These are phyloP conservation scores for Xylaria sp. DNA, from an alignment of 2,329 filamentous ascomycete species.

Conservation along the genomic window DNA sequence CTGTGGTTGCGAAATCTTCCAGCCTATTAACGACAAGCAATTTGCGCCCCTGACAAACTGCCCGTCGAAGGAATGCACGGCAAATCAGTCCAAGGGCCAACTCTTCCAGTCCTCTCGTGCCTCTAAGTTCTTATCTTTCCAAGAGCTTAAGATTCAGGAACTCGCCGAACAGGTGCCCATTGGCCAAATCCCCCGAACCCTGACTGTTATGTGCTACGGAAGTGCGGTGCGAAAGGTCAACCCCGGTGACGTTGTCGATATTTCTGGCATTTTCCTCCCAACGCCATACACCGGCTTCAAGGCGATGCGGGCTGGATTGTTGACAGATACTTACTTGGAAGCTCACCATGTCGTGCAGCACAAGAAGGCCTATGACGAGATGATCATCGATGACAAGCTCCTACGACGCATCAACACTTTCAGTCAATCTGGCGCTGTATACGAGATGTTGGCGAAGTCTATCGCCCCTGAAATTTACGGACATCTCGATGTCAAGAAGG, in stretches of 20 bases:
- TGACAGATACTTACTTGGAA: conserved; percentile 96
- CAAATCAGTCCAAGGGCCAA: conserved; percentile 88
- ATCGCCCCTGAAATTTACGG: conserved; percentile 98
- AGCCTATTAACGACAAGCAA: conserved; percentile 85
- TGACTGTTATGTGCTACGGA: conserved; percentile 87
- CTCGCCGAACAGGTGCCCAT: conserved; percentile 99
- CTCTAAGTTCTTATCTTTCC: conserved; percentile 94
- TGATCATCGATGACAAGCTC: conserved; percentile 74
- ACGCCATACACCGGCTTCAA: conserved; percentile 99
- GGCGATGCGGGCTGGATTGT: conserved; percentile 89
- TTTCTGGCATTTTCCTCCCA: conserved; percentile 91
- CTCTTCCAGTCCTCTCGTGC: conserved; percentile 91
- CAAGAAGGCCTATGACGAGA: conserved; percentile 96
- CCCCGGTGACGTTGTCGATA: conserved; percentile 89
- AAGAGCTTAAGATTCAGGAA: conserved; percentile 97
- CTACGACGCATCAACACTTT: conserved; percentile 81
- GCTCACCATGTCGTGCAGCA: conserved; percentile 91
- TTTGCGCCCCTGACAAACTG: conserved; percentile 84
- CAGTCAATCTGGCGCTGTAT: conserved; percentile 81
- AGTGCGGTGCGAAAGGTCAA: conserved; percentile 80
- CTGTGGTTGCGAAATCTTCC: conserved; percentile 95
- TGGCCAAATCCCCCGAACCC: conserved; percentile 87
- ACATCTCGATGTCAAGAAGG: conserved; percentile 96
- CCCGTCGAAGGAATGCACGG: conserved; percentile 81
- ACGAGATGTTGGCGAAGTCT: conserved; percentile 90